Evolutionary conservation across 768 basidiomycete genomes (phyloP).

Genomic region (Psilocybe tampanensis): DNA sequence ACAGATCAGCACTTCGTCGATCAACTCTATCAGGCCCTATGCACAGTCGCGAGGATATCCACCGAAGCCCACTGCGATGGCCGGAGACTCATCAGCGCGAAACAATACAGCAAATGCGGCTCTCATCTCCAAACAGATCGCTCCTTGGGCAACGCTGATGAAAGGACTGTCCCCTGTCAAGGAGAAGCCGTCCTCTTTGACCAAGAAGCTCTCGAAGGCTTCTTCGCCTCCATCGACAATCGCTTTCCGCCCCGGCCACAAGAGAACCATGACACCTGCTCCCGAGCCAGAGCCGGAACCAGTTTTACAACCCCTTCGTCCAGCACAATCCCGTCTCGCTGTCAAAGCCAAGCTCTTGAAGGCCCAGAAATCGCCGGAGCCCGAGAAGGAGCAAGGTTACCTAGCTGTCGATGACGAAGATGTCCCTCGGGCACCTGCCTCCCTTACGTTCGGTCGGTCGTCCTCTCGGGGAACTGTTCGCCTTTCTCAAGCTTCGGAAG

Average conservation of each 20-base stretch:
- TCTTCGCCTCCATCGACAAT: conserved; percentile 1
- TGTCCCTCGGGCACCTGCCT: conserved; percentile 39
- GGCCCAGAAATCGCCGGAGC: conserved; percentile 21
- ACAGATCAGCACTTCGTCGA: conserved; percentile 38
- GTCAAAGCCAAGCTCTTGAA: conserved; percentile 15
- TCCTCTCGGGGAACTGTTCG: conserved; percentile 5
- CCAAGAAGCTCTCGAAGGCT: conserved; percentile 3
- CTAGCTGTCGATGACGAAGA: neutral
- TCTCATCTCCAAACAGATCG: conserved; percentile 57
- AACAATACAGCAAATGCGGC: conserved; percentile 11
- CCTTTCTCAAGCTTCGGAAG: conserved; percentile 13
- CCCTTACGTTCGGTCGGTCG: conserved; percentile 38
- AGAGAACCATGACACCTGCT: conserved; percentile 57
- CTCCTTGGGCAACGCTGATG: conserved; percentile 57
- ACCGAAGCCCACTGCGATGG: conserved; percentile 1
- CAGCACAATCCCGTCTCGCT: conserved; percentile 37
- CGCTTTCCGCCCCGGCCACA: conserved; percentile 44
- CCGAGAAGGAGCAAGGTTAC: conserved; percentile 21
- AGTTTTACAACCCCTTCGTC: conserved; percentile 61
- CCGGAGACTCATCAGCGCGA: too few relatives aligned
- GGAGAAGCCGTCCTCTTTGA: conserved; percentile 14
- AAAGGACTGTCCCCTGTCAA: conserved; percentile 30
- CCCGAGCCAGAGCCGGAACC: conserved; percentile 60
- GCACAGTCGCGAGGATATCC: conserved; percentile 25
- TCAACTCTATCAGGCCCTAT: conserved; percentile 33